These are phyloP conservation scores for Gossypium laxum DNA, from an alignment of 441 rosid species.

Conservation along the genomic window DNA sequence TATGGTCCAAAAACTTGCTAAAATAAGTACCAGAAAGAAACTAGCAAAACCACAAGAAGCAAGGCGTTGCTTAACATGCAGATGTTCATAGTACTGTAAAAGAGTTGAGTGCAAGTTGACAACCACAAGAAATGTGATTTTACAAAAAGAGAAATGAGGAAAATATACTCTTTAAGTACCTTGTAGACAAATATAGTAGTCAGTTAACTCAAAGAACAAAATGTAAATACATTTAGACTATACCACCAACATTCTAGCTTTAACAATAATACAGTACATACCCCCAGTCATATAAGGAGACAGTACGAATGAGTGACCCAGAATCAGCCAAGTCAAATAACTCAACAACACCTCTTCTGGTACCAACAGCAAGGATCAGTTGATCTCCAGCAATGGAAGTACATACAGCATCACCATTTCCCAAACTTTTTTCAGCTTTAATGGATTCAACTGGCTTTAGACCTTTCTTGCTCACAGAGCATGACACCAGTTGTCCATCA, in stretches of 20 bases:
- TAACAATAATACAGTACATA: slow-evolving; percentile 27
- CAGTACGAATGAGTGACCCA: slow-evolving; percentile 58
- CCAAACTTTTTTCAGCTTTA: slow-evolving; percentile 59
- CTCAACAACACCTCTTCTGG: slow-evolving; percentile 79
- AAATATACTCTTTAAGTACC: not conserved
- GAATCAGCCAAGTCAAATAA: slow-evolving; percentile 71
- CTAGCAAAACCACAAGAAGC: not conserved
- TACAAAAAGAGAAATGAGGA: not conserved
- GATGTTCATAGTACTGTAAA: not conserved
- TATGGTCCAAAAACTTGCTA: not conserved
- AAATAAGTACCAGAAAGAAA: not conserved
- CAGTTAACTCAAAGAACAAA: not conserved
- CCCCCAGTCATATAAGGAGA: slow-evolving; percentile 96
- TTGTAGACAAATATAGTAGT: not conserved
- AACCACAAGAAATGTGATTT: not conserved
- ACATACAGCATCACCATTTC: slow-evolving; percentile 75
- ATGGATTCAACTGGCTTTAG: slow-evolving; percentile 59
- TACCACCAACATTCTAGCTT: slow-evolving; percentile 13
- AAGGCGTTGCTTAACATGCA: not conserved
- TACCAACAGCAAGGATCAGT: slow-evolving; percentile 92
- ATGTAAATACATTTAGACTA: slow-evolving; percentile 9
- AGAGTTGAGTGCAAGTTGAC: not conserved
- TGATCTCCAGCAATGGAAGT: slow-evolving; percentile 77
- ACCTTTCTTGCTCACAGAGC: slow-evolving; percentile 83
- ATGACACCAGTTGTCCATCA: slow-evolving; percentile 63